These are phyloP conservation scores for Celoporthe dispersa DNA, from an alignment of 2,329 filamentous ascomycete genomes.

Conservation along the genomic window DNA sequence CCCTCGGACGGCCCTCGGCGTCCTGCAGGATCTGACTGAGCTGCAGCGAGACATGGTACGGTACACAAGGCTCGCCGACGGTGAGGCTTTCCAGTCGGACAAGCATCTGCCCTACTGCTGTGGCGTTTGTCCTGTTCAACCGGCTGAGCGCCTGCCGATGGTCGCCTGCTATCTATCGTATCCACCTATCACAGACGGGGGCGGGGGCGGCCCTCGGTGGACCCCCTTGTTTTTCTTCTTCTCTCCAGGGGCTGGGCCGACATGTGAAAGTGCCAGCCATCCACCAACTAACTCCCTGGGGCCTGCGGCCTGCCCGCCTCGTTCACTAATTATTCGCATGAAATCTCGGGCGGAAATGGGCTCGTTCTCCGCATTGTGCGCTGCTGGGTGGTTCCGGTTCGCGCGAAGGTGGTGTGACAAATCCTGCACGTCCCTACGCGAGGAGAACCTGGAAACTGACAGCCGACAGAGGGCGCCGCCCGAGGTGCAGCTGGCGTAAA, in stretches of 20 bases:
- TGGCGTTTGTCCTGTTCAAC: not conserved
- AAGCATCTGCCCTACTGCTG: not conserved
- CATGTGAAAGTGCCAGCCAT: slow-evolving; percentile 1
- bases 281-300: not conserved
- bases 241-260: not conserved
- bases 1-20: slow-evolving; percentile 5
- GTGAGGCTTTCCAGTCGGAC: not conserved
- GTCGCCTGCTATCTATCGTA: slow-evolving; percentile 3
- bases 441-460: not conserved
- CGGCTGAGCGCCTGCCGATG: not conserved
- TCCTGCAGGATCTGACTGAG: slow-evolving; percentile 2
- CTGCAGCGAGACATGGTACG: slow-evolving; percentile 1
- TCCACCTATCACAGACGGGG: slow-evolving; percentile 5
- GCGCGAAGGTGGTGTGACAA: not conserved
- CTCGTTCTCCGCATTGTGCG: not conserved
- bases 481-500: not conserved
- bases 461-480: not conserved
- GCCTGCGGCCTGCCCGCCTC: not conserved
- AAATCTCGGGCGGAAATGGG: not conserved
- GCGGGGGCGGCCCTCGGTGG: not conserved
- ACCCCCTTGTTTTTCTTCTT: not conserved
- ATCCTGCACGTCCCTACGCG: not conserved
- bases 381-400: not conserved
- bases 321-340: not conserved
- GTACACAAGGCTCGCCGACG: not conserved